Base-by-base conservation (phyloP, 768 basidiomycete species). In the Lactifluus subvellereus region DNA sequence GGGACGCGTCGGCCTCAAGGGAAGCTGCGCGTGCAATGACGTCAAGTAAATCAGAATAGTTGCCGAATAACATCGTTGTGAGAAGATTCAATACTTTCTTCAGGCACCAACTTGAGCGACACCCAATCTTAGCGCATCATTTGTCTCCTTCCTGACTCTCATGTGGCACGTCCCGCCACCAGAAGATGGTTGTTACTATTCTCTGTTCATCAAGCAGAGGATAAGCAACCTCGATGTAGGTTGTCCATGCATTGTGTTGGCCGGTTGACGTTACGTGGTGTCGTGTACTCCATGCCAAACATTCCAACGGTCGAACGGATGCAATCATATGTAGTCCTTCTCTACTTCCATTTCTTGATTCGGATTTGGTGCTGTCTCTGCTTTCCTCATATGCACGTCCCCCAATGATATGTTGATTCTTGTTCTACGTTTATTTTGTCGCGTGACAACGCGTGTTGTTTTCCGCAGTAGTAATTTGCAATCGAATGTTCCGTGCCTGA, bases 1-100 rank as follows among this genome's bases (percentile, higher is more conserved):
- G 54, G 66, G 71, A 27, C 2, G 18, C 70, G 58, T 69, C 32
- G 67, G 69, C 13, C 49, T 51, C 6, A 61, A 65, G 20, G 59
- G 54, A 20, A 61, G 68, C 16, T 74, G 74, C 62, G 60, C 64
- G 13, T 91, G 89, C 74, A 74, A 27, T 27, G 27, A 27, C 27
- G 27, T 27, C 27, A 27, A 27, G 27, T 27, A 27, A 27, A 27
- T 27, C 27, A 27, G 27, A 43, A 51, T 37, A 38, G 57, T 59
- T 64, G 54, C 49, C 32, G 35, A 48, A 30, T 40, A 55, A 38
- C 33, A 30, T 51, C 48, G 57, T 27, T 27, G 27, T 51, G 42
- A 38, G 51, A 40, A 1, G 14, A 30, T 9, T 7, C 48, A 37
- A 18, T 27, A 27, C 27, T 3, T 11, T 35, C 35, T 55, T 11